Percentiles rank a stretch among this genome's conserved stretches.
Evolutionary conservation across 179 eudicot genomes (phyloP).

Genomic region (Dionaea muscipula): DNA sequence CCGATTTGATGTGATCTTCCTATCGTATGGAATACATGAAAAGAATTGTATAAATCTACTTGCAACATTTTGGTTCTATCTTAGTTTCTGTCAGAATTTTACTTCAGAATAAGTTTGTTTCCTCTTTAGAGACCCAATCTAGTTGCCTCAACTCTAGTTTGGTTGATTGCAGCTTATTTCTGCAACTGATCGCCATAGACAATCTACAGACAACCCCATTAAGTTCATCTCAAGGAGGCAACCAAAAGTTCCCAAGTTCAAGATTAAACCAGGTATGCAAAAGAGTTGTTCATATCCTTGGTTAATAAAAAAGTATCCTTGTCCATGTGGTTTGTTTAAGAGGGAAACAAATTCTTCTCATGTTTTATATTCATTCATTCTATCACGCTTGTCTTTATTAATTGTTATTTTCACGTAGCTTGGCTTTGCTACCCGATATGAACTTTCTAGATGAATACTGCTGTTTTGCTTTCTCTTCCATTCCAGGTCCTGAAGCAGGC

Average conservation of each 20-base stretch:
- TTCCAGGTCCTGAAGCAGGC: conserved; percentile 74
- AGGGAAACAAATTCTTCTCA: no score
- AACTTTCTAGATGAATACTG: not conserved
- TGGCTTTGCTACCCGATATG: no score
- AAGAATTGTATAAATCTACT: no score
- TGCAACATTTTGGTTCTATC: no score
- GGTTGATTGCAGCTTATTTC: conserved; percentile 62
- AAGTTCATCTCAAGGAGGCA: conserved; percentile 79
- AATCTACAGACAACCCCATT: conserved; percentile 88
- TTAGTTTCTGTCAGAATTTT: no score
- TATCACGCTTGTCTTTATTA: no score
- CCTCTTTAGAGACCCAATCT: not conserved
- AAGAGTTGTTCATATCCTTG: not conserved
- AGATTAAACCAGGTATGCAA: conserved; percentile 83
- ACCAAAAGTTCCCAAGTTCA: conserved; percentile 72
- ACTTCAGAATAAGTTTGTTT: not conserved
- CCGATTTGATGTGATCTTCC: no score
- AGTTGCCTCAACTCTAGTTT: not conserved
- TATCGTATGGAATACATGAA: no score
- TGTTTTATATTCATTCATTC: no score
- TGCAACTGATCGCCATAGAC: conserved; percentile 82
- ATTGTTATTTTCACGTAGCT: no score
- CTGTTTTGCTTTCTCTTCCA: conserved; percentile 14
- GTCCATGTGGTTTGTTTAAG: no score
- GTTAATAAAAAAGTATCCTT: not conserved